phyloP scores from a whole-genome alignment of 257 asterid species.

The Nicotiana tomentosiformis region DNA sequence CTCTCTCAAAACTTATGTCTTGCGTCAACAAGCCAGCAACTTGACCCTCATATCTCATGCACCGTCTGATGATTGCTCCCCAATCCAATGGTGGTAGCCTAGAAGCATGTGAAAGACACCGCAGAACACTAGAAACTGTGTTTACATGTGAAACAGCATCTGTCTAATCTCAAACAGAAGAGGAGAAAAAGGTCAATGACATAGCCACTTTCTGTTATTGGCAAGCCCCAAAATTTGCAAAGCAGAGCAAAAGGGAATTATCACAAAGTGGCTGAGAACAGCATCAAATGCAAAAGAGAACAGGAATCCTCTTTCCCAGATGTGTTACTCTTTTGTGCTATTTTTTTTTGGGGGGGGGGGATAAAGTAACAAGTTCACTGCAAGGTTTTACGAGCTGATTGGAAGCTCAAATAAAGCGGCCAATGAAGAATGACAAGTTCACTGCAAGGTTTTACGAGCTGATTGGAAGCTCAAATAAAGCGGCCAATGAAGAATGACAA shows the following conservation, averaged over 20 bases:
- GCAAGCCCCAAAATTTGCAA: not conserved
- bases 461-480: not conserved
- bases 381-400: too few relatives aligned
- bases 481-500: not conserved
- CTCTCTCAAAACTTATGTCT: constrained; percentile 32
- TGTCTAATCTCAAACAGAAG: constrained; percentile 35
- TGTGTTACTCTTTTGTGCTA: not conserved
- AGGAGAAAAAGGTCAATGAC: constrained; percentile 11
- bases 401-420: too few relatives aligned
- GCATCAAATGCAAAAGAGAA: not conserved
- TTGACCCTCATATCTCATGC: constrained; percentile 74
- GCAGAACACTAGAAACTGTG: constrained; percentile 45
- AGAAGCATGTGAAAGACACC: constrained; percentile 77
- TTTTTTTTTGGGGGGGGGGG: too few relatives aligned
- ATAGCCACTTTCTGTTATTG: not conserved
- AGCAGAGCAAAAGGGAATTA: not conserved
- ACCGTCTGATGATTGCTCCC: constrained; percentile 62
- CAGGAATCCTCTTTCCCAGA: not conserved
- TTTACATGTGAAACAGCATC: constrained; percentile 36
- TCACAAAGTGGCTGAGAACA: not conserved
- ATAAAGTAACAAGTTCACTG: too few relatives aligned
- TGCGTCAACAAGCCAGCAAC: constrained; percentile 34
- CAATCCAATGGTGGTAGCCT: constrained; percentile 81
- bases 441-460: not conserved
- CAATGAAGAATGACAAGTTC: not conserved